Evolutionary conservation across 345 rosid genomes (phyloP), one percentile per base, ranked within the genome.

Genomic region (Acer negundo): DNA sequence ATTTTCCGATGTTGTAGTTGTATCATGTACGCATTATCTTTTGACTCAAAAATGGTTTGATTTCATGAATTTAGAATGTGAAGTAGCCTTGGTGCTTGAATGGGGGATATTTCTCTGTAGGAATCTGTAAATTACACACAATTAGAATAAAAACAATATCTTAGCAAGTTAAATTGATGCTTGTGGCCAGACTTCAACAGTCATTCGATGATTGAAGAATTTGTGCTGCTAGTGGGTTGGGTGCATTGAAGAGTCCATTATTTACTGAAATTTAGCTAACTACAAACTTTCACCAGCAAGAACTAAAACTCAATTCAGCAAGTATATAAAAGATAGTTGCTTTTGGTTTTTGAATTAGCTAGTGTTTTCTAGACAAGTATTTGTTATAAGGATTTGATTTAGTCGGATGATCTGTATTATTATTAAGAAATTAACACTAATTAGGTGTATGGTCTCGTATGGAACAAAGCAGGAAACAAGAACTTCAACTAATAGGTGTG

Each of bases 1-100:
- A 35, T 35, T 35, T 72, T 26, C 26, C 11, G 64, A 56, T 59
- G 15, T 11, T 19, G 13, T 38, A 17, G 9, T n/a, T 35, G 38
- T 31, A 4, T 31, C 35, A 31, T 70, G 46, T 56, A 28, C 19
- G 19, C 64, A 10, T 20, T 35, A 3, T 31, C 24, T 22, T 71
- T 26, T 3, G 10, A 26, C 44, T 15, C 38, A 5, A 49, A 70
- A 70, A 16, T 49, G 62, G 53, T 12, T 69, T 47, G 35, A 70
- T 26, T 70, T 15, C 11, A 19, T 49, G 22, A 28, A 49, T 70
- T 70, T 51, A 70, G 46, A 26, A 69, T 69, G 40, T 70, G 72
- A 69, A 23, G 35, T 20, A 46, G 23, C n/a, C 9, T 69, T 22
- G 51, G 12, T 42, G 55, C 55, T 4, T 20, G 23, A 35, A 35